Conservation (phyloP, 306 rosid species). For the Sophora flavescens region DNA sequence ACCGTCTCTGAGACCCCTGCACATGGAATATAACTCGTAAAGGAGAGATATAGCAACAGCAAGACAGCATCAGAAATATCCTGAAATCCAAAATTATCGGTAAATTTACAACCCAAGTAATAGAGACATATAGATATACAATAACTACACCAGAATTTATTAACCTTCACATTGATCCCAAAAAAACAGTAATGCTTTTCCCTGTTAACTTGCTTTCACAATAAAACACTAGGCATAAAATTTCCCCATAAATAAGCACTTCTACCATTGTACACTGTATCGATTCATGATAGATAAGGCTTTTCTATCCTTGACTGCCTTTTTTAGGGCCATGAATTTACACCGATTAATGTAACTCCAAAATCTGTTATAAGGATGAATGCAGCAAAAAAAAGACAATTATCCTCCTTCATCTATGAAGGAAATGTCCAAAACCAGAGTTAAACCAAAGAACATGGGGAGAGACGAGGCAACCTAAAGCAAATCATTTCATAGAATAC, state of each 20-base stretch:
- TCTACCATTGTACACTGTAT: background rate
- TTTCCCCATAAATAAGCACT: slow-evolving; percentile 4
- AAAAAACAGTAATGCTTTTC: background rate
- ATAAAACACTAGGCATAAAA: background rate
- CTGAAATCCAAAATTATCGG: slow-evolving; percentile 1
- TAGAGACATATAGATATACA: background rate
- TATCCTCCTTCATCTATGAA: background rate
- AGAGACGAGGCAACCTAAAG: background rate
- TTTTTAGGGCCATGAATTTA: background rate
- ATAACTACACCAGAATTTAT: slow-evolving; percentile 21
- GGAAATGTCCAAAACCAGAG: background rate
- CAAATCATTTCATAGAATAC: slow-evolving; percentile 3
- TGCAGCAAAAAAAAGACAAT: background rate
- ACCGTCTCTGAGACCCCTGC: slow-evolving; percentile 89
- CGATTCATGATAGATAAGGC: background rate
- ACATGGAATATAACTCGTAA: slow-evolving; percentile 43
- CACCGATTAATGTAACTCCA: background rate
- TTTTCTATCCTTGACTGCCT: background rate
- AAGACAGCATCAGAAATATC: slow-evolving; percentile 25
- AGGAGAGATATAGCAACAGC: slow-evolving; percentile 17
- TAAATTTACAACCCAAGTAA: slow-evolving; percentile 30
- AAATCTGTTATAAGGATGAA: background rate
- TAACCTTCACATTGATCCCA: slow-evolving; percentile 11
- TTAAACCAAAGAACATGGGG: background rate
- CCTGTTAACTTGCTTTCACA: background rate